Evolutionary conservation across 148 eudicot species (phyloP), one percentile per base, ranked within the genome.

Genomic region (Chenopodium suecicum): DNA sequence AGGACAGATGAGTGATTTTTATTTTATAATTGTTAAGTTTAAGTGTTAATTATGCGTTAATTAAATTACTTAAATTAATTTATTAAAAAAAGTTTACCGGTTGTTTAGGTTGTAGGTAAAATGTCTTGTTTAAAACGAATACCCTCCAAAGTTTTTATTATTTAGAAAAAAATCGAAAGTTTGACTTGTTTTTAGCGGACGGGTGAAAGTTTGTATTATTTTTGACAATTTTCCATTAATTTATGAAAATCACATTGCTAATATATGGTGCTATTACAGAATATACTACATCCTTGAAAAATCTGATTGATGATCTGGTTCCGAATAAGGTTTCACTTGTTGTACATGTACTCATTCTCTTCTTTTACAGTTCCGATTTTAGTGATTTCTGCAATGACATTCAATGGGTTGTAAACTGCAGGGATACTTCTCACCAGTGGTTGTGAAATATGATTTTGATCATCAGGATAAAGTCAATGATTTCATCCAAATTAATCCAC

Each of bases 391-490:
- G 77, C 37, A 54, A 85, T 44, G 14, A 44, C 74, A 13, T 58
- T 22, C 17, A 4, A 56, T 7, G 73, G 32, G 31, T 74, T 77
- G 25, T 56, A 23, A 58, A 46, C 48, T 88, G 83, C 89, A 94
- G 98, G 99, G 99, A 50, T 94, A 94, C 77, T 97, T 97, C 82
- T 81, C 93, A 9, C 99, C 98, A 46, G 87, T 91, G 81, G 99
- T 89, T 67, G 94, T 94, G 75, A 94, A 94, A 87, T 94, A 94
- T 85, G 98, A 93, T 76, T 85, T 86, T 85, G 90, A 75, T 74
- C 85, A 94, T 86, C 95, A 92, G 83, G 96, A 97, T 68, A 94
- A 94, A 89, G 72, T 97, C 79, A 82, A 85, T 72, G 85, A 92
- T 86, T 90, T 97, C 86, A 88, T 97, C 74, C 93, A 94, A 50